Evolutionary conservation across 768 basidiomycete genomes (phyloP), one percentile per base, ranked within the genome.

Genomic region (Boletus vinaceobasis): DNA sequence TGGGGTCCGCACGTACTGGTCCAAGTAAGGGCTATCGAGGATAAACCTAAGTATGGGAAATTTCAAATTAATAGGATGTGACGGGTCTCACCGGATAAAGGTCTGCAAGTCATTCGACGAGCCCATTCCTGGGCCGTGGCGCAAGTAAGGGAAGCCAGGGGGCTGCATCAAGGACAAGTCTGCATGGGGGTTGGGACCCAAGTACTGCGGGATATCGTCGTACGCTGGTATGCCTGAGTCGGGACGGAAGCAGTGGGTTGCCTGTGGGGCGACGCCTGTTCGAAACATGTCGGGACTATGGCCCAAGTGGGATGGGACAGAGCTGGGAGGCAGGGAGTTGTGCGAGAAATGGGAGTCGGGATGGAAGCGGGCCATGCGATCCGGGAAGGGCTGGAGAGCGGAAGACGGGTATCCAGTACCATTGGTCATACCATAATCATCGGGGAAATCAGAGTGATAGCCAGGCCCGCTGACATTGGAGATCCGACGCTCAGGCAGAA

Each of bases 1-100:
- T 37, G 84, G 78, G 21, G 93, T 83, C 33, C 86, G 81, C 48
- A 94, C 82, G 68, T 93, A 98, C 62, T 90, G 87, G 57, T 92
- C 89, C 59, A 93, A 75, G 71, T 84, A 90, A 11, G 90, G 90
- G 26, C 88, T 90, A 58, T 42, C 45, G 56, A 50, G 57, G 51
- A 55, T 32, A 46, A 58, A 56, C 52, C 61, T 51, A 9, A 54
- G 52, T 48, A 52, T 26, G 49, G 39, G 42, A 54, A 48, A 60
- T 58, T 57, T 51, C 58, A 64, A 57, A 59, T 62, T 46, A 58
- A 50, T 50, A 31, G 45, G 52, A 58, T 6, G 21, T 23, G 48
- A 42, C 51, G 54, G 60, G 43, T 31, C 76, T 60, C 69, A 86
- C 88, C 88, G 80, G 68, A 91, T 89, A 70, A 90, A 92, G 5